phyloP scores from a whole-genome alignment of 2,329 filamentous ascomycete species.

The Ceratocystis papillata region DNA sequence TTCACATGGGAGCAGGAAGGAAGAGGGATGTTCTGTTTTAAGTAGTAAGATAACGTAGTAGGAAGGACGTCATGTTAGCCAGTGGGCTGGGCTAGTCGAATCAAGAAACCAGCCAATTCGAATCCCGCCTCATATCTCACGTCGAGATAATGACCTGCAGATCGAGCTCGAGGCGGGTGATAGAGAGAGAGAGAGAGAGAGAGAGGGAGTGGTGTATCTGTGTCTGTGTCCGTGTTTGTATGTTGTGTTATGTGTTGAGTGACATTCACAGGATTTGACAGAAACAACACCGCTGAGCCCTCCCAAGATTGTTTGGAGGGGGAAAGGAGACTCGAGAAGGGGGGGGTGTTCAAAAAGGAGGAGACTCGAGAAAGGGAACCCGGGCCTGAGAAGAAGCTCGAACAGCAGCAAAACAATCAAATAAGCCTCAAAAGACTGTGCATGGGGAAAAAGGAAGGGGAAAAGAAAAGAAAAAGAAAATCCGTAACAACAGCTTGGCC shows the following conservation, averaged over 20 bases:
- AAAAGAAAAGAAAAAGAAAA: neutral
- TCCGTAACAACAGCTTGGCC: neutral
- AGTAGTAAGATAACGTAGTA: neutral
- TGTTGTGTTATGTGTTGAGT: neutral
- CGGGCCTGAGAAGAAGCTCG: no score
- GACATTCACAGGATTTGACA: conserved; percentile 2
- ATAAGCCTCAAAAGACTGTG: no score
- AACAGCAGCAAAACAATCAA: no score
- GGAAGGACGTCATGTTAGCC: neutral
- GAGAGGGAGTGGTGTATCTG: neutral
- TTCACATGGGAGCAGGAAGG: neutral
- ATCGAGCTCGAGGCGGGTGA: neutral
- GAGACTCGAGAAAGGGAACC: no score
- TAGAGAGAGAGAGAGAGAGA: no score
- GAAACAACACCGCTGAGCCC: neutral
- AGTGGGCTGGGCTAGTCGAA: neutral
- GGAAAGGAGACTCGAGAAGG: neutral
- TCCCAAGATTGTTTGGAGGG: neutral
- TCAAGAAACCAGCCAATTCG: neutral
- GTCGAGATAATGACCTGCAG: conserved; percentile 7
- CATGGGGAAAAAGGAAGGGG: neutral
- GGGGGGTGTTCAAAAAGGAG: neutral
- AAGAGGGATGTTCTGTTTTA: neutral
- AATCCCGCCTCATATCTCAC: conserved; percentile 1
- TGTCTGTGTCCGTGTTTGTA: neutral